Percentiles rank a stretch among this genome's conserved stretches.
These are phyloP conservation scores for Drosera capensis DNA, from an alignment of 148 eudicot species.

Conservation along the genomic window DNA sequence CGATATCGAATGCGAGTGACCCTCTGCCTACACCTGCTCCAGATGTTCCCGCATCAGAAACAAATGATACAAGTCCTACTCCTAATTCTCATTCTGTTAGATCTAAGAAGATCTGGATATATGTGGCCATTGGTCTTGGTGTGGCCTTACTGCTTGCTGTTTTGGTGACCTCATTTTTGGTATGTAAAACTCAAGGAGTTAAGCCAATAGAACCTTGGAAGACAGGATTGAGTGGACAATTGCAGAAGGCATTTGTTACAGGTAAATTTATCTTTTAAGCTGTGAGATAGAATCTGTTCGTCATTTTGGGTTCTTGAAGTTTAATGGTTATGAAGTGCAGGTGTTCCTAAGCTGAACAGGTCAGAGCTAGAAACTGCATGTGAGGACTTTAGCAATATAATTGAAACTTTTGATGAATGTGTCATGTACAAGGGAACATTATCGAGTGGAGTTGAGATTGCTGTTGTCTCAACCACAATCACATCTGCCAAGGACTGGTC, in stretches of 20 bases:
- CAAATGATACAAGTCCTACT: slow-evolving; percentile 7
- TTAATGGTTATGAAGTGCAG: slow-evolving; percentile 16
- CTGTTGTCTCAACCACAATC: slow-evolving; percentile 53
- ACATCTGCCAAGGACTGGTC: slow-evolving; percentile 58
- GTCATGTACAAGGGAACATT: slow-evolving; percentile 81
- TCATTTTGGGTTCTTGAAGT: not conserved
- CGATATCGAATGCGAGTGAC: slow-evolving; percentile 23
- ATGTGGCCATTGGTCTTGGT: slow-evolving; percentile 29
- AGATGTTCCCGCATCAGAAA: slow-evolving; percentile 7
- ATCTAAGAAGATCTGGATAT: slow-evolving; percentile 35
- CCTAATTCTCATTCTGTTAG: slow-evolving; percentile 4
- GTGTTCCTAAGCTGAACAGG: slow-evolving; percentile 84
- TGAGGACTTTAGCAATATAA: slow-evolving; percentile 98
- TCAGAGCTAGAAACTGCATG: slow-evolving; percentile 83
- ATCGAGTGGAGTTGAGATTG: slow-evolving; percentile 93
- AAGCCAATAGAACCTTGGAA: slow-evolving; percentile 68
- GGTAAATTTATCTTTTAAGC: slow-evolving; percentile 20
- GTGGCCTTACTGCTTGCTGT: slow-evolving; percentile 25
- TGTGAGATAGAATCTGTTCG: not conserved
- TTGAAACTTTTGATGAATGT: slow-evolving; percentile 32
- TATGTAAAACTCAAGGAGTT: slow-evolving; percentile 43
- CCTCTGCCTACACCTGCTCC: slow-evolving; percentile 5
- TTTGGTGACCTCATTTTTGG: slow-evolving; percentile 14
- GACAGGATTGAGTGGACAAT: slow-evolving; percentile 91
- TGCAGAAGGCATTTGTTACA: slow-evolving; percentile 89